Evolutionary conservation across 208 protist species (phyloP).

Genomic region (Acanthamoeba culbertsoni): DNA sequence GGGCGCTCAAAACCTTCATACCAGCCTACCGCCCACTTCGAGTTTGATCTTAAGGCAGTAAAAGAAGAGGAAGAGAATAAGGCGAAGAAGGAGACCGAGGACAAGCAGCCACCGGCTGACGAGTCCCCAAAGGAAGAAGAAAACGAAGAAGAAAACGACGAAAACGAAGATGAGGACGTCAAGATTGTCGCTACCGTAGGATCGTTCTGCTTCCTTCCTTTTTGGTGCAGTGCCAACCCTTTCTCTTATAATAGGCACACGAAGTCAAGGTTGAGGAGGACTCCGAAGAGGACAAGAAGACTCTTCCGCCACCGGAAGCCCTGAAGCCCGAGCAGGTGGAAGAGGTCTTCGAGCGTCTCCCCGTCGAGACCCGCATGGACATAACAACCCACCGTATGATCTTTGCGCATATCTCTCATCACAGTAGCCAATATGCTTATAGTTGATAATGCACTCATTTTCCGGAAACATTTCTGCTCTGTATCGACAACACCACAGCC

Average conservation of each 20-base stretch:
- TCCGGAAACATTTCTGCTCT: neutral
- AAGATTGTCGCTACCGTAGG: too few species aligned
- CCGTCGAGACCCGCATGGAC: conserved; percentile 33
- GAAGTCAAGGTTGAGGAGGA: neutral
- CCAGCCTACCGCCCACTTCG: neutral
- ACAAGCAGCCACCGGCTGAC: neutral
- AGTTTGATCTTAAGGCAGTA: conserved; percentile 34
- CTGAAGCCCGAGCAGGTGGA: neutral
- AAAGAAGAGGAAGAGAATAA: conserved; percentile 51
- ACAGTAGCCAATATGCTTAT: neutral
- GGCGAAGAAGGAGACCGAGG: neutral
- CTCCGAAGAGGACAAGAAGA: neutral
- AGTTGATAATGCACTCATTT: too few species aligned
- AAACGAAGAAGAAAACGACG: neutral
- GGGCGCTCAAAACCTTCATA: too few species aligned
- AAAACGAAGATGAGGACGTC: neutral
- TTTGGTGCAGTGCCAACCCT: neutral
- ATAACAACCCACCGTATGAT: neutral
- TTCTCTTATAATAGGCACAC: neutral
- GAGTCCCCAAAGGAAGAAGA: neutral
- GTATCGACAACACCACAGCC: neutral
- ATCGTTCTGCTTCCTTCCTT: too few species aligned
- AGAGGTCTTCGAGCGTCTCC: conserved; percentile 32
- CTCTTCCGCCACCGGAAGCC: neutral
- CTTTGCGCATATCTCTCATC: neutral